These are phyloP conservation scores for Hanseniaspora lindneri DNA, from an alignment of 805 yeast genomes.

Conservation along the genomic window DNA sequence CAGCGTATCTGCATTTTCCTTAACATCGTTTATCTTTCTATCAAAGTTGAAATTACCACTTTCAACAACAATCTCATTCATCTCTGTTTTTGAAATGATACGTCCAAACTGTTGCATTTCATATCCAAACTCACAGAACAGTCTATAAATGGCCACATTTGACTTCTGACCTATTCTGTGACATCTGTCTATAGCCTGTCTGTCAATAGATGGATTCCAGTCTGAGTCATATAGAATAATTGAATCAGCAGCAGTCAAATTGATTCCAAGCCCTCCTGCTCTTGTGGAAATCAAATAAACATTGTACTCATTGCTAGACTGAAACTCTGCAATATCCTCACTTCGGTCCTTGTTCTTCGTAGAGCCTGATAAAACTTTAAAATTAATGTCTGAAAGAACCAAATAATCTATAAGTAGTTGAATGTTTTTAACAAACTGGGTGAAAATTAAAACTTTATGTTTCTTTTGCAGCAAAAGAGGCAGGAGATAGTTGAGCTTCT, in stretches of 20 bases:
- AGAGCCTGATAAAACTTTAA: constrained; percentile 67
- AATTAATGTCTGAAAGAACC: constrained; percentile 34
- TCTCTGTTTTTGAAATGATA: constrained; percentile 66
- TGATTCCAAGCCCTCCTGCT: constrained; percentile 91
- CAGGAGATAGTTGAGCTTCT: constrained; percentile 48
- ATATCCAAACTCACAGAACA: constrained; percentile 64
- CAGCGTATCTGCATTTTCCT: constrained; percentile 27
- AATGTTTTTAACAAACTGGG: constrained; percentile 77
- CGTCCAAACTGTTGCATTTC: constrained; percentile 71
- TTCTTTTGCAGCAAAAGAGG: constrained; percentile 38
- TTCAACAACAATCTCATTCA: constrained; percentile 66
- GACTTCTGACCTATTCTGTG: constrained; percentile 84
- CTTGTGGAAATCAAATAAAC: constrained; percentile 77
- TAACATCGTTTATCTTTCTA: constrained; percentile 29
- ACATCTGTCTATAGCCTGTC: constrained; percentile 92
- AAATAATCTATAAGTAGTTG: constrained; percentile 73
- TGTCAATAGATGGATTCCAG: constrained; percentile 95
- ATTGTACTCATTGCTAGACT: constrained; percentile 22
- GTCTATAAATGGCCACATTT: constrained; percentile 72
- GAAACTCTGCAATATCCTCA: constrained; percentile 42
- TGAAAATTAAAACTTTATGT: constrained; percentile 70
- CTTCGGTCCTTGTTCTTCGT: constrained; percentile 56
- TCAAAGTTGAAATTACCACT: constrained; percentile 45
- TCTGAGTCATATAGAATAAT: constrained; percentile 85
- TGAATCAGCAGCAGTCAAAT: constrained; percentile 75